These are phyloP conservation scores for Fraxinus angustifolia DNA, from an alignment of 305 asterid genomes.

Conservation along the genomic window DNA sequence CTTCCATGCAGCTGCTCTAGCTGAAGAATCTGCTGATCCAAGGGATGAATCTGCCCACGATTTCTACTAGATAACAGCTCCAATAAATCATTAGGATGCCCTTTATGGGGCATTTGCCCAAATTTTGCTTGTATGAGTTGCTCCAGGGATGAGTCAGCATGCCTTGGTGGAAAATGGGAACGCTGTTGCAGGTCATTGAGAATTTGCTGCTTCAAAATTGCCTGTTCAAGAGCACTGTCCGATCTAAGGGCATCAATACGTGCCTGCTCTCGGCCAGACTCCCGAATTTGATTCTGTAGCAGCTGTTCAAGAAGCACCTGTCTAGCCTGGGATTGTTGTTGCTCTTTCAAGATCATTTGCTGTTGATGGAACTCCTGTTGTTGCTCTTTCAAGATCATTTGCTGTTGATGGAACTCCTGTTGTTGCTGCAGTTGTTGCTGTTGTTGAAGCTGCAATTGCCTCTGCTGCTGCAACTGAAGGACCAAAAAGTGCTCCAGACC, in stretches of 20 bases:
- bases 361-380: conserved; percentile 75
- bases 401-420: conserved; percentile 72
- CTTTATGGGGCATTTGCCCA: conserved; percentile 66
- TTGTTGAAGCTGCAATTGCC: conserved; percentile 53
- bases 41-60: conserved; percentile 69
- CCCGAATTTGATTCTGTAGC: conserved; percentile 72
- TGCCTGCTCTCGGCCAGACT: conserved; percentile 59
- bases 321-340: conserved; percentile 71
- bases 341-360: conserved; percentile 67
- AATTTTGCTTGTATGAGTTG: conserved; percentile 77
- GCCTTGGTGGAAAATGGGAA: conserved; percentile 60
- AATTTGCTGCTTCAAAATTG: conserved; percentile 65
- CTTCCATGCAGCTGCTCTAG: conserved; percentile 79
- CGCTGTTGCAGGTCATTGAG: conserved; percentile 71
- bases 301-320: conserved; percentile 77
- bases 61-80: conserved; percentile 66
- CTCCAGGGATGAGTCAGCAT: conserved; percentile 71
- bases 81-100: conserved; percentile 62
- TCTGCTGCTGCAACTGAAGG: conserved; percentile 72
- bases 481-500: conserved; percentile 71
- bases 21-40: conserved; percentile 71
- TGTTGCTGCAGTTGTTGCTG: conserved; percentile 29
- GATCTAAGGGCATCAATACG: conserved; percentile 65
- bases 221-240: conserved; percentile 64
- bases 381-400: conserved; percentile 63